These are phyloP conservation scores for Galerina marginata DNA, from an alignment of 768 basidiomycete genomes.

Conservation along the genomic window DNA sequence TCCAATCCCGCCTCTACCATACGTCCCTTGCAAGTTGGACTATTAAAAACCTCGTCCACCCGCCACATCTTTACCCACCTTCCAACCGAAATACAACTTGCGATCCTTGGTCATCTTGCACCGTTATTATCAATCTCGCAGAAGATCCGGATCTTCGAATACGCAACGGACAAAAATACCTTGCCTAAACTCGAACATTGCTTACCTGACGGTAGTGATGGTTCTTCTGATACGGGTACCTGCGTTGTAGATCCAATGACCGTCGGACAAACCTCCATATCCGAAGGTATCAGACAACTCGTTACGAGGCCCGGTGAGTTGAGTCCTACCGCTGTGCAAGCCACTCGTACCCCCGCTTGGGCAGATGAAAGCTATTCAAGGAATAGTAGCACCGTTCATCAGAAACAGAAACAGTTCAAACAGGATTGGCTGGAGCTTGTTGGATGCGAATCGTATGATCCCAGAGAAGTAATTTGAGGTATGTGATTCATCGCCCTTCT, in stretches of 20 bases:
- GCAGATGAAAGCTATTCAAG: neutral
- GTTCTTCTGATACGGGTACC: neutral
- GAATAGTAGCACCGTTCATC: slow-evolving; percentile 7
- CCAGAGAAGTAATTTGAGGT: neutral
- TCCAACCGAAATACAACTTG: slow-evolving; percentile 24
- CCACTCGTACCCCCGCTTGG: neutral
- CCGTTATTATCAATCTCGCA: slow-evolving; percentile 20
- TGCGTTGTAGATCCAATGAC: slow-evolving; percentile 14
- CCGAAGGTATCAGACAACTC: neutral
- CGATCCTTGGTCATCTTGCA: slow-evolving; percentile 20
- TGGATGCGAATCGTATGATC: slow-evolving; percentile 17
- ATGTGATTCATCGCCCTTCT: neutral
- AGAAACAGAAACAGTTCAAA: slow-evolving; percentile 2
- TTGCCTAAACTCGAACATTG: slow-evolving; percentile 20
- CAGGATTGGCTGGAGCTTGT: slow-evolving; percentile 16
- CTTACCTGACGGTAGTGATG: slow-evolving; percentile 5
- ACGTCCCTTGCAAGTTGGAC: neutral
- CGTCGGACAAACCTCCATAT: neutral
- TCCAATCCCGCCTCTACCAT: slow-evolving; percentile 10
- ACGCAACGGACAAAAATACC: slow-evolving; percentile 17
- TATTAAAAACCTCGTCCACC: neutral
- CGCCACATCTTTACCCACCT: slow-evolving; percentile 13
- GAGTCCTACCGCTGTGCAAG: neutral
- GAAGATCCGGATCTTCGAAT: slow-evolving; percentile 21
- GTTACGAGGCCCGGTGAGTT: slow-evolving; percentile 4